Evolutionary conservation across 139 green algal species (phyloP), one percentile per base, ranked within the genome.

Genomic region (Tetraselmis striata): DNA sequence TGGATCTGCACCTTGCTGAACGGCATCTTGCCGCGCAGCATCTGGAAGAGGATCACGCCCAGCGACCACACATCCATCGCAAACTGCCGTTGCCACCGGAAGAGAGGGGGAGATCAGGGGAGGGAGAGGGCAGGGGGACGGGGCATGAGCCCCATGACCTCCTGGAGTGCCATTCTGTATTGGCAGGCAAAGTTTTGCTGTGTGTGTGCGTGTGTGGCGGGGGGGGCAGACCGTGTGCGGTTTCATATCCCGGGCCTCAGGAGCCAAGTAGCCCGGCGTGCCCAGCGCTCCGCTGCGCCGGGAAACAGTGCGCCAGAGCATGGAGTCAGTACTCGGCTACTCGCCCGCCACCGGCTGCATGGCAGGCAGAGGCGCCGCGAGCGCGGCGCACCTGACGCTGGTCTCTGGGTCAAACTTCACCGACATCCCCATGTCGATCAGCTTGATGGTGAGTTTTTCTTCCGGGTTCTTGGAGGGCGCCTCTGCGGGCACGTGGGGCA

Each of bases 11-110:
- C 45, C 18, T 67, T 67, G 11, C 11, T 67, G 45, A 67, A 92
- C 26, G 90, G 90, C 67, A 94, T 92, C 28, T 86, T 83, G 31
- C 87, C 76, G 29, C 85, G 84, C 23, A 86, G 87, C 45, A 94
- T 88, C 85, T 93, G 90, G 59, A 96, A 97, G 25, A 95, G 84
- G 79, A 96, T 90, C 59, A 97, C 92, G 79, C 93, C 94, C 25
- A 93, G 59, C 27, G 85, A 91, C 94, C 94, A 97, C 67, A 97
- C 85, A 87, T 97, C 94, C 45, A 67, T 67, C 45, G 18, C 45
- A 67, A 25, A 67, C 45, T 67, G 45, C 45, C 11, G n/a, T n/a
- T n/a, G n/a, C n/a, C n/a, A n/a, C n/a, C n/a, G n/a, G n/a, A n/a
- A n/a, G n/a, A n/a, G n/a, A n/a, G n/a, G n/a, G n/a, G n/a, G n/a